phyloP scores from a whole-genome alignment of 2,329 filamentous ascomycete species.

The Paraphaeosphaeria sporulosa region DNA sequence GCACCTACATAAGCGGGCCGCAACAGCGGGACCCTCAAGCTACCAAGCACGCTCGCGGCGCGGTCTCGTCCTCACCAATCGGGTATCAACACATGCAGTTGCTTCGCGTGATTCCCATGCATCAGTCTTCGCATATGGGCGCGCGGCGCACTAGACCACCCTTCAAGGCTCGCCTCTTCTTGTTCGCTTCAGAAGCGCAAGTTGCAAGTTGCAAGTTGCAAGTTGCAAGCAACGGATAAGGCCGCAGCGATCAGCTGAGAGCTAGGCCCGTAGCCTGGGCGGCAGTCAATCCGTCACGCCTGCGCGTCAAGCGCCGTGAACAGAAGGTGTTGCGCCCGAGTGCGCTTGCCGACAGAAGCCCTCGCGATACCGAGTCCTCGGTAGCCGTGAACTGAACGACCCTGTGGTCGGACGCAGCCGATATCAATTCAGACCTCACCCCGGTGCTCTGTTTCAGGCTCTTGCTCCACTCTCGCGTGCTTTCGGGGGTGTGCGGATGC shows the following conservation, averaged over 20 bases:
- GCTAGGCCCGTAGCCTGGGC: not conserved
- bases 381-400: not conserved
- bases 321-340: not conserved
- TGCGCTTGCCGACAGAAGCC: not conserved
- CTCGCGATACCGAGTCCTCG: not conserved
- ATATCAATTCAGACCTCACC: not conserved
- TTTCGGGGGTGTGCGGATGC: not conserved
- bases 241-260: not conserved
- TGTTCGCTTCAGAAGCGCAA: not conserved
- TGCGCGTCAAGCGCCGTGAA: not conserved
- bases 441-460: not conserved
- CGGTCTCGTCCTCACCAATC: not conserved
- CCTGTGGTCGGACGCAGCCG: not conserved
- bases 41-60: no score
- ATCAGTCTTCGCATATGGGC: not conserved
- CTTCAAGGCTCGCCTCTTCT: not conserved
- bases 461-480: not conserved
- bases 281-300: not conserved
- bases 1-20: no score
- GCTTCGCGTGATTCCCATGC: not conserved
- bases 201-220: no score
- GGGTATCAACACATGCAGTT: constrained; percentile 1
- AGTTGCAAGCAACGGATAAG: not conserved
- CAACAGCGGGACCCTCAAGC: no score
- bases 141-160: not conserved